Evolutionary conservation across 306 rosid genomes (phyloP).

Genomic region (Arachis stenosperma): DNA sequence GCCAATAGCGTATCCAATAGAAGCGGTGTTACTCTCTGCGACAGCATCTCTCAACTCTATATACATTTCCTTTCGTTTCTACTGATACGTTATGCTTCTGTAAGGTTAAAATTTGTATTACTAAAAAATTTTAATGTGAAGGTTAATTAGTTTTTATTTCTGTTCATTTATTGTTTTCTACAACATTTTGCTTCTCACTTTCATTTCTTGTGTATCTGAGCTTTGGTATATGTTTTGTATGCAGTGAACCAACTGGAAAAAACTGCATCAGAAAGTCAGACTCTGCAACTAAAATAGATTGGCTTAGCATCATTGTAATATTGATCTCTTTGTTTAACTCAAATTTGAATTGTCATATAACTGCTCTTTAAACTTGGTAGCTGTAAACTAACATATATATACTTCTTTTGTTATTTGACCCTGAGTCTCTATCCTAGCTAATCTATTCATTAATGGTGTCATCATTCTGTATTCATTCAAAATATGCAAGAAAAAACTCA

Average conservation of each 20-base stretch:
- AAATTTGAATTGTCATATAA: constrained; percentile 23
- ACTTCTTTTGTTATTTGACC: constrained; percentile 2
- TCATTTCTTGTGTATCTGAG: constrained; percentile 32
- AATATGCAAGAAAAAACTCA: constrained; percentile 17
- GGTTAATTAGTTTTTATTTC: background rate
- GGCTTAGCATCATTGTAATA: constrained; percentile 90
- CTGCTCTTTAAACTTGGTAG: background rate
- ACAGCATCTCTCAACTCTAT: too few species aligned
- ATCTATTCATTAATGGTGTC: constrained; percentile 11
- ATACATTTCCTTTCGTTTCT: too few species aligned
- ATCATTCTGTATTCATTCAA: background rate
- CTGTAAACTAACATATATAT: background rate
- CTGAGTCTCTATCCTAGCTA: background rate
- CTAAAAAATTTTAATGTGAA: too few species aligned
- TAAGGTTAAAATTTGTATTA: too few species aligned
- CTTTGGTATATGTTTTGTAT: constrained; percentile 10
- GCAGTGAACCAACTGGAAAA: constrained; percentile 87
- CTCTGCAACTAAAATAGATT: constrained; percentile 67
- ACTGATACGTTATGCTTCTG: too few species aligned
- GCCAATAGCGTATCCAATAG: too few species aligned
- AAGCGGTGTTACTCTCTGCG: too few species aligned
- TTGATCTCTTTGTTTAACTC: constrained; percentile 19
- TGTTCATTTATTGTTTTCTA: background rate
- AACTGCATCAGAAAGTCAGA: constrained; percentile 74
- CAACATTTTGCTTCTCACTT: constrained; percentile 18